Evolutionary conservation across 1,284 basidiomycete genomes (phyloP), one percentile per base, ranked within the genome.

Genomic region (Cryptococcus hybrid): DNA sequence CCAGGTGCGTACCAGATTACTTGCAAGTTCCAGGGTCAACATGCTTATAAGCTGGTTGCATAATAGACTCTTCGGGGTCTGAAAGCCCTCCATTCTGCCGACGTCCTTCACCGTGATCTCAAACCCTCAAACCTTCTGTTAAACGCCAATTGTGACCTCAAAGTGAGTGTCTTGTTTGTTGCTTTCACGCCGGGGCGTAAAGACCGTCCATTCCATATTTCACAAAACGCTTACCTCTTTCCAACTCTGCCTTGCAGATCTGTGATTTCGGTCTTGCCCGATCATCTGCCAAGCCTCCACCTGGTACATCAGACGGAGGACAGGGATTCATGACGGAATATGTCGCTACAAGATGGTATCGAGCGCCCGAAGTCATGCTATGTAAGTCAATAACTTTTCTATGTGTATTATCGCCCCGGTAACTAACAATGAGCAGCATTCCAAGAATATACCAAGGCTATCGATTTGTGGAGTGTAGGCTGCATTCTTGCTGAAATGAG

Each of bases 301-400:
- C 89, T 2, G 86, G 89, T 66, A 18, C 18, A 18, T 18, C 18
- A 18, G 84, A 87, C 3, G 90, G 90, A 63, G 88, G 86, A 56
- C 88, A 86, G 65, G 92, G 89, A 0, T 92, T 93, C 78, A 92
- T 95, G 88, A 95, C 92, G 0, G 92, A 95, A 84, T 93, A 92
- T 66, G 91, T 93, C 39, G 90, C 91, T 5, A 92, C 92, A 30
- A 82, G 92, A 73, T 95, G 92, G 92, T 95, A 95, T 72, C 86
- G 92, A 35, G 92, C 92, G 0, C 92, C 92, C 0, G 92, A 95
- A 77, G 90, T 95, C 61, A 95, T 95, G 92, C 83, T 95, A 44
- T 93, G 77, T 78, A 55, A 64, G 75, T 72, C 11, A 13, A 3
- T 5, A n/a, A 3, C 0, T 15, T 7, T 13, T 30, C n/a, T n/a